These are phyloP conservation scores for Daldinia sp. DNA, from an alignment of 2,329 filamentous ascomycete genomes.

Conservation along the genomic window DNA sequence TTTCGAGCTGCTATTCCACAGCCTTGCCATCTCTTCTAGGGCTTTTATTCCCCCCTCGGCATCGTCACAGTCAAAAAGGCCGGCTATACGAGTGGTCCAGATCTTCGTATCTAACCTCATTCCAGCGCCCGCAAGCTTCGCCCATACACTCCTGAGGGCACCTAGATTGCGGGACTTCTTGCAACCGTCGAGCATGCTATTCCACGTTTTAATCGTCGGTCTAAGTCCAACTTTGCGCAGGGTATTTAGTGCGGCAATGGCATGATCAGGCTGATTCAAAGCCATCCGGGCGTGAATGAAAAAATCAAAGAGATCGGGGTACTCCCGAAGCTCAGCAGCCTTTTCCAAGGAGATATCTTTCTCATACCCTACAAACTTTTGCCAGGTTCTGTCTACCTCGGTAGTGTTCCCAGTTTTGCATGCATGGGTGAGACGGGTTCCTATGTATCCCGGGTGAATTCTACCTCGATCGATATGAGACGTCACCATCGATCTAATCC, in stretches of 20 bases:
- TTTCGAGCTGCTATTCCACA: conserved; percentile 60
- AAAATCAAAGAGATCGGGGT: conserved; percentile 41
- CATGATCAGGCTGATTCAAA: conserved; percentile 42
- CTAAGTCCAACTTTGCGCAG: conserved; percentile 55
- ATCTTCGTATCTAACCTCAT: conserved; percentile 68
- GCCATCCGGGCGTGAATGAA: conserved; percentile 45
- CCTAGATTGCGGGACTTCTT: conserved; percentile 64
- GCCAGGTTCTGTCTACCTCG: conserved; percentile 43
- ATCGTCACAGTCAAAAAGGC: conserved; percentile 65
- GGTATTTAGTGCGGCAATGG: conserved; percentile 42
- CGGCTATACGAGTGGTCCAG: conserved; percentile 76
- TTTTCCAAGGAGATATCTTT: conserved; percentile 31
- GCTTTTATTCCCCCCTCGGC: conserved; percentile 66
- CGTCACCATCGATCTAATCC: not conserved
- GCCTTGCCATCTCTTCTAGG: conserved; percentile 69
- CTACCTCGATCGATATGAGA: not conserved
- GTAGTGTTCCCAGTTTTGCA: conserved; percentile 22
- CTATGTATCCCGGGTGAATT: conserved; percentile 22
- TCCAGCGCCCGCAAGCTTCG: conserved; percentile 64
- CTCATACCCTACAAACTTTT: conserved; percentile 34
- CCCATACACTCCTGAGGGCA: conserved; percentile 74
- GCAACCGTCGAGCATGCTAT: conserved; percentile 76
- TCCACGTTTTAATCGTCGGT: conserved; percentile 73
- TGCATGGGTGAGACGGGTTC: conserved; percentile 30
- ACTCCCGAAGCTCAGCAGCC: conserved; percentile 32